A percentile compares a stretch with the other conserved stretches of the same genome.
These are phyloP conservation scores for Calonectria crousiana DNA, from an alignment of 2,329 filamentous ascomycete genomes.

Conservation along the genomic window DNA sequence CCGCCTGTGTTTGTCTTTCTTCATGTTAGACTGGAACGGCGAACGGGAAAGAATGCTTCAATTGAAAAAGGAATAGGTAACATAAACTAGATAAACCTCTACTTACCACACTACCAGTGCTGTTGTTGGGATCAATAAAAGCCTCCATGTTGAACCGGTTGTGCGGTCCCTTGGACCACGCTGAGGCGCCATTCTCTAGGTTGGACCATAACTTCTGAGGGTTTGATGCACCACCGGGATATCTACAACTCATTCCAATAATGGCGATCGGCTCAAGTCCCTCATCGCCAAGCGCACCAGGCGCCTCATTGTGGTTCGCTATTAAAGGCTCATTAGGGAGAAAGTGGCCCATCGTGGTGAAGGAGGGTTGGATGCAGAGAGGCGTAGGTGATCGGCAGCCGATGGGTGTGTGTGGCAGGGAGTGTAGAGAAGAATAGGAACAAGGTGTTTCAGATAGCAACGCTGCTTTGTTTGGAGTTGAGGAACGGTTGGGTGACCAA, in stretches of 20 bases:
- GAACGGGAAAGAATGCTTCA: background rate
- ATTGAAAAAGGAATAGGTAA: background rate
- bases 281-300: slow-evolving; percentile 6
- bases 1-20: slow-evolving; percentile 32
- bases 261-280: slow-evolving; percentile 37
- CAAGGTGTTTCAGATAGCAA: background rate
- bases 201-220: slow-evolving; percentile 33
- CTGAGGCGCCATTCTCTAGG: slow-evolving; percentile 45
- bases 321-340: slow-evolving; percentile 7
- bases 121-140: slow-evolving; percentile 48
- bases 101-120: slow-evolving; percentile 18
- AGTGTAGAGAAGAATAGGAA: background rate
- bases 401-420: background rate
- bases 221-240: slow-evolving; percentile 35
- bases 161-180: slow-evolving; percentile 54
- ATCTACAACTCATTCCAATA: slow-evolving; percentile 39
- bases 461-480: slow-evolving; percentile 3
- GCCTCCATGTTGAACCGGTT: slow-evolving; percentile 59
- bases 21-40: background rate
- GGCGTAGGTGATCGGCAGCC: background rate
- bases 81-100: background rate
- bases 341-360: slow-evolving; percentile 3
- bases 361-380: background rate
- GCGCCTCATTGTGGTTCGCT: background rate
- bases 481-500: background rate